Percentiles rank a stretch among this genome's conserved stretches.
Evolutionary conservation across 2,329 filamentous ascomycete species (phyloP).

Genomic region (Helotiales sp.): DNA sequence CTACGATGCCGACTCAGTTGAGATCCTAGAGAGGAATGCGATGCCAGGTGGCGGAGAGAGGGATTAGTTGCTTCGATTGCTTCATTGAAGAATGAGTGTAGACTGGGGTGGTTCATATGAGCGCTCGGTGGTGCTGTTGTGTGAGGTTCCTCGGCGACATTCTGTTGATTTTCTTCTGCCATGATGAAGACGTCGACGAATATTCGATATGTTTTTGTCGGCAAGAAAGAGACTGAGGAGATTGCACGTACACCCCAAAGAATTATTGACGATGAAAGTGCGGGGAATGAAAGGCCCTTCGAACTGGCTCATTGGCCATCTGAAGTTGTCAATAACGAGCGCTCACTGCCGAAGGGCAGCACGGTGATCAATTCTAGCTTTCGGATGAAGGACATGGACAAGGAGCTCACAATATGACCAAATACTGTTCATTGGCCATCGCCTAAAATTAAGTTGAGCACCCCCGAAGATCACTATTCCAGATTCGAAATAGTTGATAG

Average conservation of each 20-base stretch:
- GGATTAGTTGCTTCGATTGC: conserved; percentile 29
- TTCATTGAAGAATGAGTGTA: conserved; percentile 24
- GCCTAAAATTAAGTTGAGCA: background rate
- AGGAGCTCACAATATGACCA: background rate
- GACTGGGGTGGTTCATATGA: background rate
- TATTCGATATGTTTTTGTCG: too few relatives aligned
- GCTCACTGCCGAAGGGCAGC: background rate
- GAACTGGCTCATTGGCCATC: too few relatives aligned
- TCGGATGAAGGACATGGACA: too few relatives aligned
- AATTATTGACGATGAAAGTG: background rate
- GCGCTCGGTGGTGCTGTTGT: background rate
- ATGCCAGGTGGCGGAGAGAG: conserved; percentile 28
- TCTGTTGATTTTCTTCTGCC: background rate
- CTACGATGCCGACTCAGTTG: background rate
- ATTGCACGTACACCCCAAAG: too few relatives aligned
- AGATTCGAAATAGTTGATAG: background rate
- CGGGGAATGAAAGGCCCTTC: background rate
- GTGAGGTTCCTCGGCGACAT: background rate
- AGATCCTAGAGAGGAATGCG: conserved; percentile 25
- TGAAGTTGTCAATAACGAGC: too few relatives aligned
- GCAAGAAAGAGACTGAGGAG: too few relatives aligned
- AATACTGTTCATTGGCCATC: background rate
- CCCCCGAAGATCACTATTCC: background rate
- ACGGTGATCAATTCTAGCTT: background rate
- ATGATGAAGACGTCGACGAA: too few relatives aligned